These are phyloP conservation scores for Jacaranda copaia DNA, from an alignment of 257 asterid genomes.

Conservation along the genomic window DNA sequence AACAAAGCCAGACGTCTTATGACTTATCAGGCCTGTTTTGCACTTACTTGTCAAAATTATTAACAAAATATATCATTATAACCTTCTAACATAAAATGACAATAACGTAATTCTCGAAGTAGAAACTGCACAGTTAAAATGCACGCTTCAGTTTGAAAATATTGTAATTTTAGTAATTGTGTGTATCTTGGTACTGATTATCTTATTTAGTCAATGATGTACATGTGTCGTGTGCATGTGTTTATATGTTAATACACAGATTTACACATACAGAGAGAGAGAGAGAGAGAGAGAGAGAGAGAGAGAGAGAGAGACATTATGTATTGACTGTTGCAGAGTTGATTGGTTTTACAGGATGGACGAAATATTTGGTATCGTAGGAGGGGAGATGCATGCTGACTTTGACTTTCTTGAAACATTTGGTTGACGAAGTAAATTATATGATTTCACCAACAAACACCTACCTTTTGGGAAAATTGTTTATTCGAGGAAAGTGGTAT, in stretches of 20 bases:
- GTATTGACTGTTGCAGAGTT: background rate
- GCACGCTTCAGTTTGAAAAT: background rate
- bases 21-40: background rate
- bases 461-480: too few species aligned
- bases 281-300: too few species aligned
- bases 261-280: background rate
- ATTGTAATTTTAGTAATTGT: background rate
- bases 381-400: constrained; percentile 62
- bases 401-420: constrained; percentile 52
- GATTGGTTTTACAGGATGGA: constrained; percentile 56
- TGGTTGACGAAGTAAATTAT: constrained; percentile 23
- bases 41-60: background rate
- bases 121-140: background rate
- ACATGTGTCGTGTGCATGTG: background rate
- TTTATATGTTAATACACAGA: background rate
- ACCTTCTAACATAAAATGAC: background rate
- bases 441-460: background rate
- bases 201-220: background rate
- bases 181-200: background rate
- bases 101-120: background rate
- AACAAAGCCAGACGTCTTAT: background rate
- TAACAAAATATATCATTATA: background rate
- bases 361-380: constrained; percentile 61
- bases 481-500: too few species aligned
- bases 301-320: too few species aligned